Evolutionary conservation across 2,329 filamentous ascomycete species (phyloP), one percentile per base, ranked within the genome.

Genomic region (Pseudocercospora fuligena): DNA sequence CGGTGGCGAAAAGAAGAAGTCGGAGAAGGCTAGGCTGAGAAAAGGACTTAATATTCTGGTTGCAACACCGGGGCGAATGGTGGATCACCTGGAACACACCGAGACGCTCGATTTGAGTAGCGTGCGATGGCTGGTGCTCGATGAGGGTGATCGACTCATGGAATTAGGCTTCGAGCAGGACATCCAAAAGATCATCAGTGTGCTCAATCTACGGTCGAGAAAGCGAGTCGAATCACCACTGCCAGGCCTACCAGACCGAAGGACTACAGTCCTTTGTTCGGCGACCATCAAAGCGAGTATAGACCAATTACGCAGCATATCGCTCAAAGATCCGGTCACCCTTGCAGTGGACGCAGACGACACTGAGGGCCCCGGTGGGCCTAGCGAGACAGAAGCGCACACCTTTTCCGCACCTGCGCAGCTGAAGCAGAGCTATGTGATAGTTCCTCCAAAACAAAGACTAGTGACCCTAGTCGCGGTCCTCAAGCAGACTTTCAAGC

Each of bases 241-340:
- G 3, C 86, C 86, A 19, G 83, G 90, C 3, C 84, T 97, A 7
- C 90, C 93, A 0, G 88, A 88, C 61, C 87, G 93, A 70, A 88
- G 94, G 64, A 90, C 92, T 1, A 98, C 95, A 0, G 86, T 99
- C 3, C 86, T 99, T 2, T 99, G 95, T 79, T 99, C 95, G 3
- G 95, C 95, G 2, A 99, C 95, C 0, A 92, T 99, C 89, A 97
- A 97, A 82, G 94, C 97, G 89, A 95, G 94, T 73, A 95, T 98
- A 1, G 94, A 98, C 78, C 91, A 91, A 73, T 83, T 99, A 5
- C 94, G 94, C 49, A 93, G 97, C 76, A 97, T 98, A 81, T 97
- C 93, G 82, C 83, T 99, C 78, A 94, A 96, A 73, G 93, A 98
- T 74, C 94, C 95, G 0, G 87, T 93, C 0, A 93, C 97, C 76